Evolutionary conservation across 768 basidiomycete species (phyloP).

Genomic region (Podaxis sp.): DNA sequence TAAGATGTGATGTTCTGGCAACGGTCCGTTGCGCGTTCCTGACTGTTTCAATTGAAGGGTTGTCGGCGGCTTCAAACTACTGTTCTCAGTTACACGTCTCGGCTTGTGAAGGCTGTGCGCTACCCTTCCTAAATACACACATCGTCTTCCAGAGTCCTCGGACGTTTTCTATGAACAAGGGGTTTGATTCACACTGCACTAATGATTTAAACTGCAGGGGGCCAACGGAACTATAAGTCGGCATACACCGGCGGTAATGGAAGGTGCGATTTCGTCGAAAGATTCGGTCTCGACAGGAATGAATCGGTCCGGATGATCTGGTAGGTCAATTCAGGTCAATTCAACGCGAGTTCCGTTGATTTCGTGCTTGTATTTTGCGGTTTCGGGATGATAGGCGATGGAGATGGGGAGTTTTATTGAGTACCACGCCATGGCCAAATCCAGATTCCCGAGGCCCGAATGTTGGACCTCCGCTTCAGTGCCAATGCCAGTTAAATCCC

Average conservation of each 20-base stretch:
- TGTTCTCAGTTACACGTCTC: not conserved
- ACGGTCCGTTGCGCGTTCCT: not conserved
- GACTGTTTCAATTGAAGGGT: not conserved
- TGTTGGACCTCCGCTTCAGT: not conserved
- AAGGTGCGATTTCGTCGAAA: constrained; percentile 18
- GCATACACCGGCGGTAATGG: constrained; percentile 2
- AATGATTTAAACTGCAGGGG: not conserved
- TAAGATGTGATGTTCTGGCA: not conserved
- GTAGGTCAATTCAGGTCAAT: not conserved
- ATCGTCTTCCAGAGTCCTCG: not conserved
- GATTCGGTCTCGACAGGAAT: not conserved
- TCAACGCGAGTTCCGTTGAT: constrained; percentile 8
- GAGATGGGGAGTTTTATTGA: constrained; percentile 5
- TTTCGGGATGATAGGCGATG: not conserved
- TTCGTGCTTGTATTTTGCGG: constrained; percentile 11
- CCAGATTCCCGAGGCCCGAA: not conserved
- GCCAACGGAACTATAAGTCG: not conserved
- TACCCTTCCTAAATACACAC: not conserved
- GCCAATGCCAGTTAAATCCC: not conserved
- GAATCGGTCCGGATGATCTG: constrained; percentile 3
- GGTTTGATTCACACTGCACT: not conserved
- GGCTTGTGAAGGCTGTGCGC: not conserved
- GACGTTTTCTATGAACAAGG: not conserved
- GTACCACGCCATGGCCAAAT: not conserved
- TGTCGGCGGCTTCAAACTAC: not conserved